These are phyloP conservation scores for Platismatia glauca DNA, from an alignment of 495 filamentous ascomycete genomes.

Conservation along the genomic window DNA sequence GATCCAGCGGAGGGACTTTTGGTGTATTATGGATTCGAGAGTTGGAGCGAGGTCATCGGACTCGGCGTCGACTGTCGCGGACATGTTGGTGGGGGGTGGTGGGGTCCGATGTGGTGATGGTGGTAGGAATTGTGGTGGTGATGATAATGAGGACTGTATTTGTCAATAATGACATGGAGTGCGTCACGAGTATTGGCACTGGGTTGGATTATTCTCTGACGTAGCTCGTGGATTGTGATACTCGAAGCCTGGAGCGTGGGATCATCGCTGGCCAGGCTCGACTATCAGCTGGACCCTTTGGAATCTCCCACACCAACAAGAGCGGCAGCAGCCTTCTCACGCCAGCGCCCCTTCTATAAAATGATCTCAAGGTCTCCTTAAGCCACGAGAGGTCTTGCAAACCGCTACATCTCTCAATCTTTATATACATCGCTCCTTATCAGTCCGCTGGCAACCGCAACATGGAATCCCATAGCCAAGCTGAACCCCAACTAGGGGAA, in stretches of 20 bases:
- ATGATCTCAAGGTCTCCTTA: background rate
- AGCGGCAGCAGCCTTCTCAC: background rate
- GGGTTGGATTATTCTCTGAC: background rate
- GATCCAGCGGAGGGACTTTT: conserved; percentile 94
- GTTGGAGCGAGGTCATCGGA: conserved; percentile 78
- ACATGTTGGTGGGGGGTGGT: conserved; percentile 37
- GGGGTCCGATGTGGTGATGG: background rate
- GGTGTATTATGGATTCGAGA: conserved; percentile 88
- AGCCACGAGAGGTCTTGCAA: background rate
- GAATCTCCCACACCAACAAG: background rate
- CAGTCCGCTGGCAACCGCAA: conserved; percentile 10
- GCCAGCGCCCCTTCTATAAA: background rate
- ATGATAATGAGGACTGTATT: too few species aligned
- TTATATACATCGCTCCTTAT: background rate
- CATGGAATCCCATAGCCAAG: conserved; percentile 26
- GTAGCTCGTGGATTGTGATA: background rate
- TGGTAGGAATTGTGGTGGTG: background rate
- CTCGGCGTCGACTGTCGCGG: conserved; percentile 57
- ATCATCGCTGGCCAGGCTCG: conserved; percentile 1
- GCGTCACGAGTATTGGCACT: background rate
- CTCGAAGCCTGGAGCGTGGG: background rate
- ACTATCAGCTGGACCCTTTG: background rate
- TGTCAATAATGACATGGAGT: background rate
- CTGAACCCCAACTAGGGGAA: conserved; percentile 4
- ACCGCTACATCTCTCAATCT: background rate